Percentiles rank a stretch among this genome's conserved stretches.
Evolutionary conservation across 1,284 basidiomycete species (phyloP).

Genomic region (Cutaneotrichosporon daszewskae): DNA sequence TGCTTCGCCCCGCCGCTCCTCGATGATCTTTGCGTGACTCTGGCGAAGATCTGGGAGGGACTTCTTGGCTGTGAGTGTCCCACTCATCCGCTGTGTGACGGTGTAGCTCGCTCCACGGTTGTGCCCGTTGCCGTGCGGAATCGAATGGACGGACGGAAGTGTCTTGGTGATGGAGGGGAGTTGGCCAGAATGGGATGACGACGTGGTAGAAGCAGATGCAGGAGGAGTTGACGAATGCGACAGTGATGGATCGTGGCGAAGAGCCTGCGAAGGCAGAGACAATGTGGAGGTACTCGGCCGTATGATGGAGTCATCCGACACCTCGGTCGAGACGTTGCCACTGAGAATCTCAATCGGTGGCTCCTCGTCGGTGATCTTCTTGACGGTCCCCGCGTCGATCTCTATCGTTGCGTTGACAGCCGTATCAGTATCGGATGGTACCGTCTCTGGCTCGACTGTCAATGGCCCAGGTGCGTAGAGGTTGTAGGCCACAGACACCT

Average conservation of each 20-base stretch:
- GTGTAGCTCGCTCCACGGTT: slow-evolving; percentile 42
- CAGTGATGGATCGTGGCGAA: slow-evolving; percentile 14
- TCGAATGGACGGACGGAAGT: slow-evolving; percentile 7
- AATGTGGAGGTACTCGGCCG: slow-evolving; percentile 10
- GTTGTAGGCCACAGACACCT: too few species aligned
- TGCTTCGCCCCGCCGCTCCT: slow-evolving; percentile 32
- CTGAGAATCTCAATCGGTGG: too few species aligned
- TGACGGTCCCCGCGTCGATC: too few species aligned
- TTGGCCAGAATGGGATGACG: slow-evolving; percentile 32
- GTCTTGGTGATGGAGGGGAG: slow-evolving; percentile 25
- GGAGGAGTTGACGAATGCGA: slow-evolving; percentile 17
- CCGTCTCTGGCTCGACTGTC: too few species aligned
- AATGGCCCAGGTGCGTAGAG: too few species aligned
- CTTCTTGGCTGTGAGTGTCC: slow-evolving; percentile 61
- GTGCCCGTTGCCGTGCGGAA: slow-evolving; percentile 21
- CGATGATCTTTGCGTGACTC: slow-evolving; percentile 51
- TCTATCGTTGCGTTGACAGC: too few species aligned
- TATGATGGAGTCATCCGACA: slow-evolving; percentile 27
- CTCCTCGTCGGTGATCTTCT: too few species aligned
- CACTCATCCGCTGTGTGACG: slow-evolving; percentile 38
- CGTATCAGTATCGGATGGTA: too few species aligned
- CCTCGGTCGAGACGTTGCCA: too few species aligned
- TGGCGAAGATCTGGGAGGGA: slow-evolving; percentile 80
- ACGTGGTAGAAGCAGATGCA: slow-evolving; percentile 30
- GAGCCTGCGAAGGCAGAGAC: slow-evolving; percentile 11